Evolutionary conservation across 148 eudicot genomes (phyloP).

Genomic region (Spergularia marina): DNA sequence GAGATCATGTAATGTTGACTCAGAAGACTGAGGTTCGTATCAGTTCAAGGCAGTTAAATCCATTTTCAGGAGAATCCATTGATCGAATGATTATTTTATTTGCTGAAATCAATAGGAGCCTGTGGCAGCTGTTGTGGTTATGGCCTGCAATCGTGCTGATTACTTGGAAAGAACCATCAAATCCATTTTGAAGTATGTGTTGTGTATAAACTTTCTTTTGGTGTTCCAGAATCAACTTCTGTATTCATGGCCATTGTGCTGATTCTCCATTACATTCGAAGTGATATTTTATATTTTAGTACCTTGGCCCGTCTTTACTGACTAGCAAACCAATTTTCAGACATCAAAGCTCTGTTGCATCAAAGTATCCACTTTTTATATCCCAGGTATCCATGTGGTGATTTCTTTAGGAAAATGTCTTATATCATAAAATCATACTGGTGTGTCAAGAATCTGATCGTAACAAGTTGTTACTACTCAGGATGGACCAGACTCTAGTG

Average conservation of each 20-base stretch:
- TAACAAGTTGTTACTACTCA: slow-evolving; percentile 26
- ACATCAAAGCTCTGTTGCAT: slow-evolving; percentile 53
- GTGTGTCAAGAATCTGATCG: neutral
- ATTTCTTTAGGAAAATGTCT: slow-evolving; percentile 5
- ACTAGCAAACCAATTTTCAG: slow-evolving; percentile 29
- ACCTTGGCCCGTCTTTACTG: slow-evolving; percentile 8
- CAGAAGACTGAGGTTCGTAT: slow-evolving; percentile 65
- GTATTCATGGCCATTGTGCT: neutral
- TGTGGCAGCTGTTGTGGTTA: slow-evolving; percentile 89
- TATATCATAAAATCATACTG: neutral
- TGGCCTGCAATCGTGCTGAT: slow-evolving; percentile 99
- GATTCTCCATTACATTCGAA: neutral
- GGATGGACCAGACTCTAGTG: slow-evolving; percentile 82
- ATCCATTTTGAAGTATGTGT: slow-evolving; percentile 78
- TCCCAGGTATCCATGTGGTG: slow-evolving; percentile 60
- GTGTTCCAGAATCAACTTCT: slow-evolving; percentile 9
- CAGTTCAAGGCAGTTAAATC: slow-evolving; percentile 9
- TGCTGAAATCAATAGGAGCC: slow-evolving; percentile 59
- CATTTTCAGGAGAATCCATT: slow-evolving; percentile 17
- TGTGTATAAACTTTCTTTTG: neutral
- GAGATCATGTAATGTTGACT: slow-evolving; percentile 50
- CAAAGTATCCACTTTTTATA: slow-evolving; percentile 74
- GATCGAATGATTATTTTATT: slow-evolving; percentile 21
- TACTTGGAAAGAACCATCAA: slow-evolving; percentile 86
- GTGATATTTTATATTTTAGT: slow-evolving; percentile 9